These are phyloP conservation scores for Rubia balearica DNA, from an alignment of 305 asterid species.

Conservation along the genomic window DNA sequence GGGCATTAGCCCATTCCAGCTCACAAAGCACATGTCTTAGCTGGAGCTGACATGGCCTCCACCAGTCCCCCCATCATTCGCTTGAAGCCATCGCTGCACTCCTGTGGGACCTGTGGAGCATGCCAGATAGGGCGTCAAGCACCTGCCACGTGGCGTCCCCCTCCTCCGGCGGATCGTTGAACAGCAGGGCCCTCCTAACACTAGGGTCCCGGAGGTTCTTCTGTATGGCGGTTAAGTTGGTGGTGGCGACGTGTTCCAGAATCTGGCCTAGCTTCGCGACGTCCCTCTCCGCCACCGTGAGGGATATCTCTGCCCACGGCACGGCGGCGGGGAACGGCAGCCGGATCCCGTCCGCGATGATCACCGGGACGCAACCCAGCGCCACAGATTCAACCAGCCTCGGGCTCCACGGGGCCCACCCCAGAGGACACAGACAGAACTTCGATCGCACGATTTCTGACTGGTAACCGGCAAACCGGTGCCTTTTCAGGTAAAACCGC, in stretches of 20 bases:
- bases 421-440: slow-evolving; percentile 79
- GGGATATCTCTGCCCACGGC: slow-evolving; percentile 66
- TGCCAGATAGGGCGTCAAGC: slow-evolving; percentile 38
- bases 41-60: slow-evolving; percentile 14
- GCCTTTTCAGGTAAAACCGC: slow-evolving; percentile 54
- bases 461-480: slow-evolving; percentile 63
- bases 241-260: slow-evolving; percentile 59
- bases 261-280: slow-evolving; percentile 52
- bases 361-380: slow-evolving; percentile 81
- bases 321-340: slow-evolving; percentile 63
- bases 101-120: slow-evolving; percentile 42
- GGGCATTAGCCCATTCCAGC: slow-evolving; percentile 11
- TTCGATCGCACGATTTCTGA: slow-evolving; percentile 67
- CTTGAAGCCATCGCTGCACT: slow-evolving; percentile 26
- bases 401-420: slow-evolving; percentile 99
- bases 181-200: slow-evolving; percentile 49
- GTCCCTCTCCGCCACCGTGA: slow-evolving; percentile 75
- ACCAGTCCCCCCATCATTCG: slow-evolving; percentile 17
- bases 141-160: slow-evolving; percentile 94
- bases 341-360: slow-evolving; percentile 76
- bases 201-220: slow-evolving; percentile 48
- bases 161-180: slow-evolving; percentile 37
- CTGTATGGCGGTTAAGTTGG: slow-evolving; percentile 61
- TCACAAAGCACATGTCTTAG: slow-evolving; percentile 23
- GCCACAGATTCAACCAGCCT: slow-evolving; percentile 87